phyloP scores from a whole-genome alignment of 768 basidiomycete species.

The Kwoniella bestiolae region DNA sequence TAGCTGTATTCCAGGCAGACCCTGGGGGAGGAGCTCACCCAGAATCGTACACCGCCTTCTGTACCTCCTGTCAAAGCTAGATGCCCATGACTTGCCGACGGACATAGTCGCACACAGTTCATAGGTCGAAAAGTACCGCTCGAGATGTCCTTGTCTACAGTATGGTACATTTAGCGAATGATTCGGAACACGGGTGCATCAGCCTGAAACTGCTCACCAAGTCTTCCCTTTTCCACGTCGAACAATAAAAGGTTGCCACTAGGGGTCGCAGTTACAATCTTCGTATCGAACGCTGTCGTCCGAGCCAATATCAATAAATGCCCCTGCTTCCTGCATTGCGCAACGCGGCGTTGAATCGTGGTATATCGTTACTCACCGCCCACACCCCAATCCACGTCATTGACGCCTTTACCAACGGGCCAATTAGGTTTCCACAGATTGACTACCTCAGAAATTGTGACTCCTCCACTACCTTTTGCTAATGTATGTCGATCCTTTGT shows the following conservation, averaged over 20 bases:
- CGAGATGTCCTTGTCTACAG: slow-evolving; percentile 40
- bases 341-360: too few relatives aligned
- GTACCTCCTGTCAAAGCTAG: slow-evolving; percentile 51
- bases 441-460: slow-evolving; percentile 43
- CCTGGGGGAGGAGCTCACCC: slow-evolving; percentile 38
- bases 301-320: not conserved
- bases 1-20: not conserved
- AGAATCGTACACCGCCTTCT: slow-evolving; percentile 50
- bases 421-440: slow-evolving; percentile 53
- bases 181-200: slow-evolving; percentile 11
- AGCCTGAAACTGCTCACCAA: slow-evolving; percentile 35
- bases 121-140: slow-evolving; percentile 50
- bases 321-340: too few relatives aligned
- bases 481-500: slow-evolving; percentile 20
- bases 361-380: slow-evolving; percentile 51
- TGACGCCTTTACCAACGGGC: slow-evolving; percentile 48
- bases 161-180: not conserved
- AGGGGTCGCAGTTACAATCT: slow-evolving; percentile 50
- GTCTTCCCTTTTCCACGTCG: slow-evolving; percentile 46
- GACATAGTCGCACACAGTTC: slow-evolving; percentile 44
- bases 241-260: slow-evolving; percentile 54
- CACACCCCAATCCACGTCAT: slow-evolving; percentile 53
- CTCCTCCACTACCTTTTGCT: slow-evolving; percentile 45
- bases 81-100: slow-evolving; percentile 40
- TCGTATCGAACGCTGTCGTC: slow-evolving; percentile 43